These are phyloP conservation scores for Candida odintsovae DNA, from an alignment of 805 yeast species.

Conservation along the genomic window DNA sequence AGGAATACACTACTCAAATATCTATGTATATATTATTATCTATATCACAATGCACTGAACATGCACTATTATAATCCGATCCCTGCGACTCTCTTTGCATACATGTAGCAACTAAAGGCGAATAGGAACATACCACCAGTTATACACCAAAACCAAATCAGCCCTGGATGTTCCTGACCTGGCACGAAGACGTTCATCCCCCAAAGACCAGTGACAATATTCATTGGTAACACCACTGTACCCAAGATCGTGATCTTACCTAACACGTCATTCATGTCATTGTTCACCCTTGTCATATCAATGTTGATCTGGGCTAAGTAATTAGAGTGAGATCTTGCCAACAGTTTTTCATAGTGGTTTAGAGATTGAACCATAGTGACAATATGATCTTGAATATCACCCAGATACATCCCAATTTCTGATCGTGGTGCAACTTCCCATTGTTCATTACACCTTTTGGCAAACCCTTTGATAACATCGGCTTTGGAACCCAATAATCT, in stretches of 20 bases:
- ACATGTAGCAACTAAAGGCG: slow-evolving; percentile 41
- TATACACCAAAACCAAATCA: slow-evolving; percentile 62
- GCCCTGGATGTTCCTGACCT: slow-evolving; percentile 66
- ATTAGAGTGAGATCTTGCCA: slow-evolving; percentile 94
- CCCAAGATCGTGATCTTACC: slow-evolving; percentile 92
- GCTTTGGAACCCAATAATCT: slow-evolving; percentile 88
- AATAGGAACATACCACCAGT: slow-evolving; percentile 39
- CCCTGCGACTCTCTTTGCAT: slow-evolving; percentile 41
- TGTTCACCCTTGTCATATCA: slow-evolving; percentile 95
- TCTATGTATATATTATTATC: too few species aligned
- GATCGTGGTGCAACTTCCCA: slow-evolving; percentile 75
- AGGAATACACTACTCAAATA: too few species aligned
- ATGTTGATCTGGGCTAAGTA: slow-evolving; percentile 95
- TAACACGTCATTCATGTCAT: slow-evolving; percentile 93
- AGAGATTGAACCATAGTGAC: slow-evolving; percentile 95
- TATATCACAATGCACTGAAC: too few species aligned
- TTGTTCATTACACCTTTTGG: slow-evolving; percentile 83
- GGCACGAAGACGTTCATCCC: slow-evolving; percentile 98
- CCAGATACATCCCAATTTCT: slow-evolving; percentile 52
- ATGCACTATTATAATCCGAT: slow-evolving; percentile 1
- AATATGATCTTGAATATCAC: slow-evolving; percentile 26
- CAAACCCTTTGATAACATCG: slow-evolving; percentile 94
- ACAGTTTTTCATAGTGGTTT: slow-evolving; percentile 88
- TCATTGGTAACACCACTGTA: slow-evolving; percentile 91
- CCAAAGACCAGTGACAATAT: slow-evolving; percentile 95